Percentiles rank a stretch among this genome's conserved stretches.
phyloP scores from a whole-genome alignment of 2,329 filamentous ascomycete species.

The Pseudogymnoascus sp. region DNA sequence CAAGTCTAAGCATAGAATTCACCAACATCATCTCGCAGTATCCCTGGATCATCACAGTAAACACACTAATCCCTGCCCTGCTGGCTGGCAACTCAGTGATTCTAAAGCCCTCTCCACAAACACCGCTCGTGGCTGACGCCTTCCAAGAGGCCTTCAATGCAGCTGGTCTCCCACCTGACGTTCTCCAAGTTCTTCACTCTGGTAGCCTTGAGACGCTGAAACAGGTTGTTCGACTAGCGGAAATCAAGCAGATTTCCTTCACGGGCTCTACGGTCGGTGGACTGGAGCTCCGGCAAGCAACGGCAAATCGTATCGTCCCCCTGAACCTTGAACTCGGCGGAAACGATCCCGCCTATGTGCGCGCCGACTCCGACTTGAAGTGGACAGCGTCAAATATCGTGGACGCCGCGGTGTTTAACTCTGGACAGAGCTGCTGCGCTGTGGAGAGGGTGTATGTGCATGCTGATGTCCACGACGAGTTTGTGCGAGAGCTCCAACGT shows the following conservation, averaged over 20 bases:
- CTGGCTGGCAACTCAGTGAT: constrained; percentile 51
- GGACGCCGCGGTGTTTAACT: constrained; percentile 44
- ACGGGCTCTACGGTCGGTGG: constrained; percentile 47
- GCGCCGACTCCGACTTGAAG: constrained; percentile 45
- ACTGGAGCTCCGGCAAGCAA: constrained; percentile 42
- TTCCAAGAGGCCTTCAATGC: constrained; percentile 68
- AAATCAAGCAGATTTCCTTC: constrained; percentile 57
- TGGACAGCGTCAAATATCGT: constrained; percentile 36
- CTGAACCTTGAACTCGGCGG: constrained; percentile 48
- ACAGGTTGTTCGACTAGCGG: constrained; percentile 67
- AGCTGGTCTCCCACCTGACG: constrained; percentile 59
- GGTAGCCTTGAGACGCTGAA: constrained; percentile 74
- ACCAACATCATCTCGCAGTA: constrained; percentile 46
- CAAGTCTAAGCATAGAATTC: constrained; percentile 1
- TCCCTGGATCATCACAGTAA: constrained; percentile 87
- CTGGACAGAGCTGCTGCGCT: constrained; percentile 48
- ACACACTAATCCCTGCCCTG: constrained; percentile 57
- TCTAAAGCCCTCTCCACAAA: constrained; percentile 45
- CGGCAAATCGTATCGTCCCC: constrained; percentile 44
- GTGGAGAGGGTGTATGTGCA: constrained; percentile 57
- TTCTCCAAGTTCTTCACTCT: constrained; percentile 61
- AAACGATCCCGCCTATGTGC: constrained; percentile 48
- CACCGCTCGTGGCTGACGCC: constrained; percentile 73
- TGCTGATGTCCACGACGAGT: constrained; percentile 50
- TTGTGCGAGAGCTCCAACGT: constrained; percentile 44